Evolutionary conservation across 2,329 filamentous ascomycete species (phyloP), one percentile per base, ranked within the genome.

Genomic region (Rutstroemia sp.): DNA sequence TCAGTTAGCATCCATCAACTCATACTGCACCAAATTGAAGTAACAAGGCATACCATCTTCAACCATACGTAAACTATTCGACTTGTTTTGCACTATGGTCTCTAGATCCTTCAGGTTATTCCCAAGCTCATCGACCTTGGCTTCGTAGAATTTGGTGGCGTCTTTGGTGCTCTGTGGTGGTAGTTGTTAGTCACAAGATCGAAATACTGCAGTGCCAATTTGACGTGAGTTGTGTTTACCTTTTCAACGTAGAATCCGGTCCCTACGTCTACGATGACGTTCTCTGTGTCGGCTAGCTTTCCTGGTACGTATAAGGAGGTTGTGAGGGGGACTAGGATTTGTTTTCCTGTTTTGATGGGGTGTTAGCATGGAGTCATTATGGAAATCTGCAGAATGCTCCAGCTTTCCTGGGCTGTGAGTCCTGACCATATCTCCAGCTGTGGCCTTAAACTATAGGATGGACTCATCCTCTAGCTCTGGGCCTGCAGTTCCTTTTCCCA

Each of bases 231-330:
- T 30, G 19, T 4, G 12, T 17, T 3, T 64, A 87, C 86, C 82
- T 99, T 99, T 74, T 97, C 92, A 53, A 97, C 86, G 68, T 91
- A 92, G 71, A 95, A 97, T 0, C 92, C 92, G 0, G 92, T 97
- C 19, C 92, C 92, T 19, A 96, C 84, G 71, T 97, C 92, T 42
- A 97, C 90, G 57, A 97, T 78, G 6, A 96, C 90, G 59, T 84
- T 85, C 57, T 89, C 81, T 1, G 86, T 79, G 71, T 86, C 82
- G 47, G 87, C 80, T 42, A 97, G 77, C 40, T 81, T 85, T 34
- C 92, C 95, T 25, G 88, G 87, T 16, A 99, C 92, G 73, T 99
- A 99, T 30, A 99, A 80, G 0, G 92, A 96, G 66, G 89, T 94
- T 12, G 94, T 99, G 60, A 99, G 75, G 0, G 95, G 94, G n/a